Evolutionary conservation across 2,329 filamentous ascomycete genomes (phyloP), one percentile per base, ranked within the genome.

Genomic region (Alternaria arborescens): DNA sequence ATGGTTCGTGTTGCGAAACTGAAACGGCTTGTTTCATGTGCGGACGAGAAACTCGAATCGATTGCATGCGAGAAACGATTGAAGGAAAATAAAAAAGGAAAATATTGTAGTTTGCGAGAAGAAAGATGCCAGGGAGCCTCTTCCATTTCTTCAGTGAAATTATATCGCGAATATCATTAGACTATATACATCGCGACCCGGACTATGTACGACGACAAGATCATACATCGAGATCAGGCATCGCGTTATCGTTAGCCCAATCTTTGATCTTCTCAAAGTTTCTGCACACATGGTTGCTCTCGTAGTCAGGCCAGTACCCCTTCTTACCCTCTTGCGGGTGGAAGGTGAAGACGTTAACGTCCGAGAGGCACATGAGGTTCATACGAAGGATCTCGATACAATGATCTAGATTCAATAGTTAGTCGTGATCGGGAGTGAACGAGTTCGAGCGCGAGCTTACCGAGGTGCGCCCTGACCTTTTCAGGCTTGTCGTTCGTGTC

Each of bases 311-410:
- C 69, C 66, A 71, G 11, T 71, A 66, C 1, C 69, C 71, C 34
- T 73, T 62, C 40, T 61, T 64, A 5, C 69, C 72, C 2, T 62
- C 57, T 7, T 62, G 43, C 10, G 62, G 55, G n/a, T 72, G 70
- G 48, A 76, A 77, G 0, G 75, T 78, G 30, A 77, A 77, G 1
- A 78, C 76, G 38, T 74, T 76, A 3, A 78, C 65, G 50, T 78
- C 76, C 8, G 71, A 63, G 7, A 70, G 55, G 48, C 76, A 78
- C 76, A 77, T 78, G 38, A 78, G 61, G 52, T 76, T 78, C 62
- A 76, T 72, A n/a, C 76, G 67, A 5, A 78, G 67, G 5, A 74
- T 73, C 60, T 78, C 76, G 18, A 78, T 74, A 61, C 76, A 78
- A 43, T 78, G 70, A 42, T 78, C 76, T 75, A 41, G 46, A 16